Evolutionary conservation across 2,329 filamentous ascomycete genomes (phyloP).

Genomic region (Ustulina deusta): DNA sequence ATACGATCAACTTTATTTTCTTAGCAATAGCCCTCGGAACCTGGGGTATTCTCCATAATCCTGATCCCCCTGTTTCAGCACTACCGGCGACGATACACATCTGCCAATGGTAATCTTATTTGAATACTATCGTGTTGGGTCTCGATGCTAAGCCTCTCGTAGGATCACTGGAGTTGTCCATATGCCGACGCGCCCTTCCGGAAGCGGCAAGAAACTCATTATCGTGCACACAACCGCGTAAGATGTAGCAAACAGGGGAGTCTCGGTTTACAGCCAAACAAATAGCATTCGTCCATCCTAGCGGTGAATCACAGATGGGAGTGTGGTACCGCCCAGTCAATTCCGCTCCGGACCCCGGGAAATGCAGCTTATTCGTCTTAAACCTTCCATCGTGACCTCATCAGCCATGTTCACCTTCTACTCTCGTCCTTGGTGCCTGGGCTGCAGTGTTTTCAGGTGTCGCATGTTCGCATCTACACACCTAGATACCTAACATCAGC

Average conservation of each 20-base stretch:
- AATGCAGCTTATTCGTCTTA: slow-evolving; percentile 9
- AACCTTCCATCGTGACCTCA: slow-evolving; percentile 33
- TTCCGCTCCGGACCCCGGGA: slow-evolving; percentile 12
- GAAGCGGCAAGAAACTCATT: slow-evolving; percentile 24
- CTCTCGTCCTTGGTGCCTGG: slow-evolving; percentile 29
- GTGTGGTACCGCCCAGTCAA: slow-evolving; percentile 6
- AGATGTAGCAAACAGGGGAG: background rate
- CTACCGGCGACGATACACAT: background rate
- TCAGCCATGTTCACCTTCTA: slow-evolving; percentile 30
- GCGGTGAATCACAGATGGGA: slow-evolving; percentile 24
- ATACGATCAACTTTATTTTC: slow-evolving; percentile 12
- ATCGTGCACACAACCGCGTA: background rate
- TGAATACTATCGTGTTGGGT: background rate
- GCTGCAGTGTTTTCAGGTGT: background rate
- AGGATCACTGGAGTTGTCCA: background rate
- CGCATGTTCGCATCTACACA: background rate
- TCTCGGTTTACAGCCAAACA: slow-evolving; percentile 20
- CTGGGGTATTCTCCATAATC: background rate
- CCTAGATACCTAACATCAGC: background rate
- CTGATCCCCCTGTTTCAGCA: background rate
- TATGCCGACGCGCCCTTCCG: slow-evolving; percentile 4
- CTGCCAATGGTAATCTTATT: background rate
- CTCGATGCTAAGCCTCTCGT: background rate
- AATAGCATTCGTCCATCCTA: background rate
- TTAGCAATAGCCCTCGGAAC: background rate